phyloP scores from a whole-genome alignment of 1,284 basidiomycete genomes.

The Laetiporus sulphureus region DNA sequence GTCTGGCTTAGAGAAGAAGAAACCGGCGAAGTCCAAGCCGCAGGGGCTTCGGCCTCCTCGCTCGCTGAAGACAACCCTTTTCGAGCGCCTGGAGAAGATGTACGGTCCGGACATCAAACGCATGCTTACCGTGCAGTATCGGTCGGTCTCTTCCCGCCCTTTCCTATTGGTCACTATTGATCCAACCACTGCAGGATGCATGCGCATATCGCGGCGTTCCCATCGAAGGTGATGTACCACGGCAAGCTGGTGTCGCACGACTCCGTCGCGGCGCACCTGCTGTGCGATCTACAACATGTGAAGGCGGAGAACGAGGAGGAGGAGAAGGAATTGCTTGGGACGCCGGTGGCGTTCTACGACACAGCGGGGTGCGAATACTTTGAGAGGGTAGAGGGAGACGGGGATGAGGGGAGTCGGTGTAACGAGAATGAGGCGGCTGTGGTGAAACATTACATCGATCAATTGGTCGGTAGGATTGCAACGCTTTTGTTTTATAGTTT shows the following conservation, averaged over 20 bases:
- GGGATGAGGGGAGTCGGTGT: constrained; percentile 80
- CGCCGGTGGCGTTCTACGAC: constrained; percentile 89
- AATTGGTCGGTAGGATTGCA: constrained; percentile 49
- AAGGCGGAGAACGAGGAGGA: constrained; percentile 47
- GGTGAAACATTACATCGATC: constrained; percentile 77
- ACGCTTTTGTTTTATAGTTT: background rate
- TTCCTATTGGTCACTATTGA: background rate
- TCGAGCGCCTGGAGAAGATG: constrained; percentile 84
- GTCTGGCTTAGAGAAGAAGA: constrained; percentile 2
- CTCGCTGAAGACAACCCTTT: constrained; percentile 84
- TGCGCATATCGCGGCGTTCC: constrained; percentile 79
- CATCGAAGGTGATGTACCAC: constrained; percentile 78
- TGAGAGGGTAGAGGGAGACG: constrained; percentile 62
- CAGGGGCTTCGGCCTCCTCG: constrained; percentile 53
- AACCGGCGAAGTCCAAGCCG: constrained; percentile 6
- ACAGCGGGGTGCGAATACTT: constrained; percentile 91
- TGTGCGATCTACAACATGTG: constrained; percentile 63
- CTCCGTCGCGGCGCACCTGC: constrained; percentile 65
- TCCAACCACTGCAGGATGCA: constrained; percentile 64
- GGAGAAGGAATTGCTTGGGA: constrained; percentile 63
- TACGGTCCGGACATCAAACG: constrained; percentile 82
- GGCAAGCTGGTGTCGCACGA: constrained; percentile 65
- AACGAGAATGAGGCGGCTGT: constrained; percentile 93
- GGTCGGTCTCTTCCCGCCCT: constrained; percentile 37
- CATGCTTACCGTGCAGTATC: constrained; percentile 83